These are phyloP conservation scores for Kodamaea derodonti DNA, from an alignment of 1,139 yeast genomes.

Conservation along the genomic window DNA sequence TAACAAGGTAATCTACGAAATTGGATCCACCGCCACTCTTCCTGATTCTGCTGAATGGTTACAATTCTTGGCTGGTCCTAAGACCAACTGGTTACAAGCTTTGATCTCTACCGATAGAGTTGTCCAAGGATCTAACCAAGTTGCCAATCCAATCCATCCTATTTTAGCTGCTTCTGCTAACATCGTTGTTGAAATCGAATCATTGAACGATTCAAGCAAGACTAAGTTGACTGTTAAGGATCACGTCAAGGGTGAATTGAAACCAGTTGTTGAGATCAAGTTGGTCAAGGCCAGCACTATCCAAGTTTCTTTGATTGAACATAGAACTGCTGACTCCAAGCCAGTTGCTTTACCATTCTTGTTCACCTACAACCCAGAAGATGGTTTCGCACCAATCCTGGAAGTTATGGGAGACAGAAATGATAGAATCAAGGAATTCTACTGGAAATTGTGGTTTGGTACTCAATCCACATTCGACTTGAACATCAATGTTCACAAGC, in stretches of 20 bases:
- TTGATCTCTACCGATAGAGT: slow-evolving; percentile 73
- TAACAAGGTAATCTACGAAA: slow-evolving; percentile 41
- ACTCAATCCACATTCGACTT: slow-evolving; percentile 52
- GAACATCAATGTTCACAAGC: slow-evolving; percentile 63
- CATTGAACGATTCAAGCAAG: slow-evolving; percentile 48
- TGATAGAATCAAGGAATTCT: slow-evolving; percentile 87
- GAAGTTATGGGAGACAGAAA: slow-evolving; percentile 91
- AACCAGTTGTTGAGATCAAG: slow-evolving; percentile 65
- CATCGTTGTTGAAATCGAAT: slow-evolving; percentile 59
- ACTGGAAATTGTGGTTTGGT: slow-evolving; percentile 98
- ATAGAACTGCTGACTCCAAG: slow-evolving; percentile 74
- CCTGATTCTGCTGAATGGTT: slow-evolving; percentile 67
- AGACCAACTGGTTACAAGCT: slow-evolving; percentile 89
- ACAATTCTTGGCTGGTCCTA: slow-evolving; percentile 71
- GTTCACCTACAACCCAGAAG: slow-evolving; percentile 74
- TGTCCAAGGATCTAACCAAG: slow-evolving; percentile 82
- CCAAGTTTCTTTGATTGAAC: slow-evolving; percentile 75
- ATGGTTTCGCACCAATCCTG: slow-evolving; percentile 92
- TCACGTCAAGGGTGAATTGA: slow-evolving; percentile 65
- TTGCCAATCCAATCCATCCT: slow-evolving; percentile 72
- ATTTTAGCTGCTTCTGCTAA: slow-evolving; percentile 74
- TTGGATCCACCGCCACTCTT: slow-evolving; percentile 30
- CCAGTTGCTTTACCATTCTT: slow-evolving; percentile 75
- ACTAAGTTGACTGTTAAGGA: slow-evolving; percentile 66
- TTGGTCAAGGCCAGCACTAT: slow-evolving; percentile 48